Conservation (phyloP, 2,329 filamentous ascomycete genomes). For the Chaetomium sp. region DNA sequence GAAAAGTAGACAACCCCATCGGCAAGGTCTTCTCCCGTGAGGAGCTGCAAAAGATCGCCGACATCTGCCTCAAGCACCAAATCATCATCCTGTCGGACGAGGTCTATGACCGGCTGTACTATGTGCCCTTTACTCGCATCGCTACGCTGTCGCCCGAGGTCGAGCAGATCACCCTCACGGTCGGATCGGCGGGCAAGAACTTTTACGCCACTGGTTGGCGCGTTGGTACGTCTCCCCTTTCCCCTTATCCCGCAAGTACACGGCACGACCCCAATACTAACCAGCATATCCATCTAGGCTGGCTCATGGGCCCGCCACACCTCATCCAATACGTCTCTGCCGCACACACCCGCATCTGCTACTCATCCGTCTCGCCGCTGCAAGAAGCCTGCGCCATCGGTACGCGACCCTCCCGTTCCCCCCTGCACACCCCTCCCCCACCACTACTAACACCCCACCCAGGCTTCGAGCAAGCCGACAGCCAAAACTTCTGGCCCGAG, state of each 20-base stretch:
- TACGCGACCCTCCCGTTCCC: constrained; percentile 1
- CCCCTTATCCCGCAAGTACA: background rate
- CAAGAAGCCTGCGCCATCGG: constrained; percentile 91
- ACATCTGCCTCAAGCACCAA: constrained; percentile 87
- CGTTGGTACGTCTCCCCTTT: constrained; percentile 55
- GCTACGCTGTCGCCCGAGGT: constrained; percentile 90
- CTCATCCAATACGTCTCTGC: constrained; percentile 89
- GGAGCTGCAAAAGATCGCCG: constrained; percentile 82
- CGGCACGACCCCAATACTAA: background rate
- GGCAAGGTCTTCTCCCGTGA: constrained; percentile 89
- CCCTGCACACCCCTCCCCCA: background rate
- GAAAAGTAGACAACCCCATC: constrained; percentile 76
- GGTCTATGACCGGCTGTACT: constrained; percentile 94
- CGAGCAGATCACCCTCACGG: constrained; percentile 83
- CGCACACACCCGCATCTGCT: constrained; percentile 95
- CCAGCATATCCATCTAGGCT: constrained; percentile 53
- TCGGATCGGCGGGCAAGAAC: constrained; percentile 95
- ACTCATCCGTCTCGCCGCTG: constrained; percentile 86
- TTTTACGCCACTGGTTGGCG: constrained; percentile 98
- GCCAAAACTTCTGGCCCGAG: constrained; percentile 82
- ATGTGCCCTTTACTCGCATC: constrained; percentile 91
- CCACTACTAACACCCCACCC: background rate
- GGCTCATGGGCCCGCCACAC: constrained; percentile 86
- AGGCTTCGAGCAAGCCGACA: constrained; percentile 84
- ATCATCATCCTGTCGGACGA: constrained; percentile 92